These are phyloP conservation scores for Pichia nanzhaoensis DNA, from an alignment of 805 yeast species.

Conservation along the genomic window DNA sequence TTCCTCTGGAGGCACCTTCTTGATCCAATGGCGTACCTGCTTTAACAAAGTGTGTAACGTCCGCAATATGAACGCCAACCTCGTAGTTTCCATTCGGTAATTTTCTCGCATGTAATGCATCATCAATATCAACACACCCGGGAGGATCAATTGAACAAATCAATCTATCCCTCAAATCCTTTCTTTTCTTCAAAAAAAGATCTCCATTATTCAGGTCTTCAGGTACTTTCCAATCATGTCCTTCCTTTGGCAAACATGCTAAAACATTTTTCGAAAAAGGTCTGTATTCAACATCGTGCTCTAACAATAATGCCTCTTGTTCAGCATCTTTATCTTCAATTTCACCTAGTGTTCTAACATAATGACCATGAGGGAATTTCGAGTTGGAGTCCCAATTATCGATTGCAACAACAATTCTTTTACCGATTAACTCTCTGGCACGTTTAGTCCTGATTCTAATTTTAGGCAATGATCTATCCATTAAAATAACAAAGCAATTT, in stretches of 20 bases:
- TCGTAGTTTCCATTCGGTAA: constrained; percentile 92
- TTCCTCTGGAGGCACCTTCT: constrained; percentile 96
- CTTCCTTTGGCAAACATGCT: constrained; percentile 89
- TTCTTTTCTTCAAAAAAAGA: constrained; percentile 53
- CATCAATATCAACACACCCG: constrained; percentile 96
- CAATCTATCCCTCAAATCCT: constrained; percentile 79
- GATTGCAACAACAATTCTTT: constrained; percentile 85
- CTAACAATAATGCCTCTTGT: constrained; percentile 87
- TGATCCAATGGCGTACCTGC: constrained; percentile 86
- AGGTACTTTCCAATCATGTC: constrained; percentile 90
- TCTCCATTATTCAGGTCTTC: constrained; percentile 49
- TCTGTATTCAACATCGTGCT: constrained; percentile 93
- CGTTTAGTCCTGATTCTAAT: constrained; percentile 83
- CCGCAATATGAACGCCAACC: constrained; percentile 99
- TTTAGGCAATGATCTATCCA: constrained; percentile 86
- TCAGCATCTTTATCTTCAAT: constrained; percentile 92
- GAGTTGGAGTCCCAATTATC: constrained; percentile 89
- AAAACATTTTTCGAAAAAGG: constrained; percentile 91
- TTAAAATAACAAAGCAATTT: constrained; percentile 74
- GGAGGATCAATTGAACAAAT: constrained; percentile 98
- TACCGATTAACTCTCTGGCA: constrained; percentile 73
- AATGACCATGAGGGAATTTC: constrained; percentile 90
- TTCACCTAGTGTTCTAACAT: constrained; percentile 81
- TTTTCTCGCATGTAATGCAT: constrained; percentile 82
- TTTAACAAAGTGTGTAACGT: constrained; percentile 94